phyloP scores from a whole-genome alignment of 2,329 filamentous ascomycete genomes.

The Daldinia sp. region DNA sequence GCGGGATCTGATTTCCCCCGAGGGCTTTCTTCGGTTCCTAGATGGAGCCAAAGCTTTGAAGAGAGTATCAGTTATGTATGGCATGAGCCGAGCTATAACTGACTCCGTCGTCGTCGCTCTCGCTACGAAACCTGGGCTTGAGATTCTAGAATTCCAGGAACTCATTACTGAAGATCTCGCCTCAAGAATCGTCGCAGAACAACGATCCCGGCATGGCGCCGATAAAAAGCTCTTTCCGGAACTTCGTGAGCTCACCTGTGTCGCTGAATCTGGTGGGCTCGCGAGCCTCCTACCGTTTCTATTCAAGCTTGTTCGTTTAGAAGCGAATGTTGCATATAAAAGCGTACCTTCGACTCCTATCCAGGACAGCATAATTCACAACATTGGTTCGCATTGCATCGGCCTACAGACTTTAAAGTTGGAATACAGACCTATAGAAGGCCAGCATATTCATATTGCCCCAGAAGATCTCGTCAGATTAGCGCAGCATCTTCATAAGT shows the following conservation, averaged over 20 bases:
- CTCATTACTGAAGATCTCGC: slow-evolving; percentile 11
- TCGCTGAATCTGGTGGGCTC: slow-evolving; percentile 4
- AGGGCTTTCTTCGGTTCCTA: slow-evolving; percentile 17
- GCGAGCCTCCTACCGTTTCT: slow-evolving; percentile 14
- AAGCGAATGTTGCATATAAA: slow-evolving; percentile 7
- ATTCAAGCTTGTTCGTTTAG: slow-evolving; percentile 4
- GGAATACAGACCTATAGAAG: not conserved
- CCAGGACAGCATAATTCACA: not conserved
- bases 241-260: slow-evolving; percentile 8
- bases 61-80: slow-evolving; percentile 3
- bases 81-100: slow-evolving; percentile 6
- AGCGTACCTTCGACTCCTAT: not conserved
- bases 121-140: slow-evolving; percentile 11
- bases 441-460: not conserved
- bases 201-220: too few species aligned
- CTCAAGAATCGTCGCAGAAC: not conserved
- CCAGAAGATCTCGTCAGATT: slow-evolving; percentile 1
- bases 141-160: slow-evolving; percentile 7
- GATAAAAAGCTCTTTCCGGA: slow-evolving; percentile 3
- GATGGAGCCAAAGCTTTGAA: slow-evolving; percentile 13
- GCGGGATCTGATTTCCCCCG: slow-evolving; percentile 8
- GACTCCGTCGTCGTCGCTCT: slow-evolving; percentile 21
- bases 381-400: not conserved
- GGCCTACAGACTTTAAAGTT: slow-evolving; percentile 5
- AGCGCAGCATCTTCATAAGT: not conserved